Evolutionary conservation across 176 grass and related monocot species (phyloP), one percentile per base, ranked within the genome.

Genomic region (Urochloa ruziziensis): DNA sequence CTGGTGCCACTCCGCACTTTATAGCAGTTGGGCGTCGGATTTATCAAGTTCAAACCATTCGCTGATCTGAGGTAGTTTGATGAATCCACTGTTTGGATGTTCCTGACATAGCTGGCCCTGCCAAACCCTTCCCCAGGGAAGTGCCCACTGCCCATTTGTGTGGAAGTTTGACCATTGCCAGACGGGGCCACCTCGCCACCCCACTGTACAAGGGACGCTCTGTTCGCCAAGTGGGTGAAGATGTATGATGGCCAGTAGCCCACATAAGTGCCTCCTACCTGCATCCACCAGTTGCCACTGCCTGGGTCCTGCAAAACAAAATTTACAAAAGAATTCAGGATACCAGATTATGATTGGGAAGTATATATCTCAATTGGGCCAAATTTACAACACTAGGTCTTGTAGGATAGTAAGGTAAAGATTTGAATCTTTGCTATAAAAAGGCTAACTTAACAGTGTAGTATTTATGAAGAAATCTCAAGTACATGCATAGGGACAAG

Each of bases 191-290:
- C 91, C 85, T 97, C 94, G 2, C 89, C 86, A 11, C 91, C 91
- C 94, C 94, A 97, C 73, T 93, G 81, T 13, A 97, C 87, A 84
- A 83, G 83, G 36, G 94, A 86, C 32, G 89, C 89, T 65, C 86
- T 91, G 33, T 82, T 77, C 3, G 81, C 39, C 37, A 97, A 63
- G 61, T 97, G 64, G 35, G 86, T 78, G 81, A 97, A 97, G 47
- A 97, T 69, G 54, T 91, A 91, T 0, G 94, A 89, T 62, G 91
- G 94, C 94, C 94, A 97, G 49, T 97, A 97, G 25, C 89, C 94
- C 51, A 97, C 23, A 9, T 83, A 69, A 32, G 70, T 73, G 78
- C 78, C 64, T 48, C 94, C 91, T 15, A 93, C 89, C n/a, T 96
- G 91, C 58, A 91, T 71, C 89, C 94, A 97, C 89, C 91, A 93